These are phyloP conservation scores for Botrytis pseudocinerea DNA, from an alignment of 2,329 filamentous ascomycete species.

Conservation along the genomic window DNA sequence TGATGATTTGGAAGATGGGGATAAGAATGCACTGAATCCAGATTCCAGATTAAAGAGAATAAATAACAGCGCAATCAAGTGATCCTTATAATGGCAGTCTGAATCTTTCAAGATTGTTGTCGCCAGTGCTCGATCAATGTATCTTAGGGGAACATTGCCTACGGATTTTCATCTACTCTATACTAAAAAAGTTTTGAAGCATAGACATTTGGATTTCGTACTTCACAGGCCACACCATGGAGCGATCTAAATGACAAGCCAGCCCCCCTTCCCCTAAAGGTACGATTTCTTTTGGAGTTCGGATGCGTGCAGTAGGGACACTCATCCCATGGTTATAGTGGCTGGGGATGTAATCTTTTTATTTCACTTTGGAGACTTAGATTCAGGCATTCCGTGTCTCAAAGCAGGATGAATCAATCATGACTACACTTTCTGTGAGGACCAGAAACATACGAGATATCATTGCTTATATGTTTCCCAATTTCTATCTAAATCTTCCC, in stretches of 20 bases:
- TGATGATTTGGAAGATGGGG: not conserved
- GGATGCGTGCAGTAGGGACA: not conserved
- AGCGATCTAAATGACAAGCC: not conserved
- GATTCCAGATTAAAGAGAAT: not conserved
- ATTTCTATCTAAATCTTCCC: not conserved
- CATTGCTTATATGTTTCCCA: not conserved
- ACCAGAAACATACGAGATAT: not conserved
- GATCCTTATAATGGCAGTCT: too few relatives aligned
- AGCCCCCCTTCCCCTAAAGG: not conserved
- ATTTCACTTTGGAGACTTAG: not conserved
- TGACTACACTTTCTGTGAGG: not conserved
- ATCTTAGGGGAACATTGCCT: not conserved
- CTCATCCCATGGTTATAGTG: not conserved
- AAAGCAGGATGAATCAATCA: not conserved
- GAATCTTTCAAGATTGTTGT: too few relatives aligned
- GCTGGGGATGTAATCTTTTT: too few relatives aligned
- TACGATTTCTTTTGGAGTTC: not conserved
- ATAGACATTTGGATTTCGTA: not conserved
- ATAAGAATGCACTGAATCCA: accelerated
- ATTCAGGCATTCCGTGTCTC: not conserved
- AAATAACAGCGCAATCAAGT: not conserved
- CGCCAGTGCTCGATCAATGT: too few relatives aligned
- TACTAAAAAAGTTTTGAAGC: not conserved
- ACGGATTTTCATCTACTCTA: not conserved
- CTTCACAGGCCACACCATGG: not conserved